Base-by-base conservation (phyloP, 2,329 filamentous ascomycete species). In the Neurospora crassa region DNA sequence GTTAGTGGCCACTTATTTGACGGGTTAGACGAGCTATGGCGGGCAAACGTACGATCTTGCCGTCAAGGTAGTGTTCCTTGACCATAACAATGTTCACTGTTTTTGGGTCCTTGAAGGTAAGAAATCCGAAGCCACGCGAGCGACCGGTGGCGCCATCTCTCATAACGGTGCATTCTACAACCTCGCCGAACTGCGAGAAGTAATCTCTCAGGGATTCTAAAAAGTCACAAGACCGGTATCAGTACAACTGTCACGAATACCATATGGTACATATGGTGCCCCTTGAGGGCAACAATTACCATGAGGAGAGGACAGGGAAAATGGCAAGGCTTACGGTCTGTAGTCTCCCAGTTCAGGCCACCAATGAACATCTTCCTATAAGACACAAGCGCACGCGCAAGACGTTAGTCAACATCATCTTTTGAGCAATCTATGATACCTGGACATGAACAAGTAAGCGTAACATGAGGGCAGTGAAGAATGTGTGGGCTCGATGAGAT, bases 71-170 rank as follows among this genome's bases (percentile, higher is more conserved):
- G 81, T 99, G 96, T 80, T 99, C 96, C 83, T 99, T 99, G 74
- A 99, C 96, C 96, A 99, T 99, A 74, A 99, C 96, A 76, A 94
- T 97, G 80, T 99, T 99, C 75, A 99, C 96, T 4, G 93, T 97
- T 84, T 97, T 97, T 68, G 96, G 92, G 79, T 99, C 96, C 80
- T 93, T 96, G 86, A 99, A 99, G 0, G 96, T 99, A 73, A 99
- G 86, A 83, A 99, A 99, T 40, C 96, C 96, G 77, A 99, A 99
- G 34, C 96, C 96, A 82, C 96, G 90, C 40, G 96, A 98, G 74
- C 96, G 90, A 63, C 96, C 96, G 11, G 94, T 97, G 68, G 92
- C 92, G 73, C 94, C 94, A 82, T 99, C 96, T 75, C 96, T 89
- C 96, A 99, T 99, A n/a, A 99, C 96, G 18, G 96, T 99, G 80